Base-by-base conservation (phyloP, 768 basidiomycete species). In the Galerina sulciceps region DNA sequence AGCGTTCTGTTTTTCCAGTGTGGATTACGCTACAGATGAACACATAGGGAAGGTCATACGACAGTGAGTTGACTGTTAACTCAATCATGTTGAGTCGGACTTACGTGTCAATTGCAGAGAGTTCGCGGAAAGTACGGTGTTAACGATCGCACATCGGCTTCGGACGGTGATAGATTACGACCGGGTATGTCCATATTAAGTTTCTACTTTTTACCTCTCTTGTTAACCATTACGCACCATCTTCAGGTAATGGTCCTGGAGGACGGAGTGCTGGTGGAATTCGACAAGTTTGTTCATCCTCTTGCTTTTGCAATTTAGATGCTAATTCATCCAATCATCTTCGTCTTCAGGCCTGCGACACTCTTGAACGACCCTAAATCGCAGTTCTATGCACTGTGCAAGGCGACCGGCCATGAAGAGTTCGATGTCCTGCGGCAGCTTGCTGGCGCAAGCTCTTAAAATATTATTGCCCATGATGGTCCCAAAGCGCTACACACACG, bases 21-120 rank as follows among this genome's bases (percentile, higher is more conserved):
- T 92, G 46, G 91, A 93, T 69, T 91, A 94, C 69, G 91, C 91
- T 18, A 94, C 94, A 0, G 93, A 96, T 69, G 92, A 94, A 67
- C 79, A 94, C 3, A 95, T 93, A 64, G 81, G 88, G 37, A 89
- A 89, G 68, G 91, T 90, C 3, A 93, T 93, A 43, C 75, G 89
- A 76, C 85, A 87, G 91, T 93, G 67, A 69, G 87, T 75, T 94
- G 67, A 90, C 93, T 65, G 77, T 94, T 3, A 93, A 91, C 64
- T 9, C 26, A 18, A 31, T 43, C 5, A 65, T 8, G 5, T 31
- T 31, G 8, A 31, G 26, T 31, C 26, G 2, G 8, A 31, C 26
- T 31, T 31, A 31, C 0, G 8, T 31, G 26, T 31, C 26, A 31
- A 31, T 3, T 1, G 1, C 8, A 90, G 88, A 6, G 86, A 89